Evolutionary conservation across 345 rosid genomes (phyloP).

Genomic region (Brassica juncea): DNA sequence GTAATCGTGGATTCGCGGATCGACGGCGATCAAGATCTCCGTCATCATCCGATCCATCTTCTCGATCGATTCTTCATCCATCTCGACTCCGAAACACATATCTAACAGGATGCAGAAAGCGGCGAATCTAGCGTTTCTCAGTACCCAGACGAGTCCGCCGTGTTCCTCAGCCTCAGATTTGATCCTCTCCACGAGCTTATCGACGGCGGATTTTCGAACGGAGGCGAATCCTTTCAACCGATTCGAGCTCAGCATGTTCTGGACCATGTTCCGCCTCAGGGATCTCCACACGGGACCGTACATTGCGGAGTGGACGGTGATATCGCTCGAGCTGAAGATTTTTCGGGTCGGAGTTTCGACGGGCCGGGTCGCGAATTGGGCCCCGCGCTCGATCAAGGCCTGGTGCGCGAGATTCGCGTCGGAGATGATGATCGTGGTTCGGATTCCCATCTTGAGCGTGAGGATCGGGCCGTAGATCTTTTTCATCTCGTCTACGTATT

Average conservation of each 20-base stretch:
- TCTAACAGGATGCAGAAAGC: constrained; percentile 62
- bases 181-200: constrained; percentile 55
- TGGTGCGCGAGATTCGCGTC: constrained; percentile 68
- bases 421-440: constrained; percentile 65
- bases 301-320: constrained; percentile 80
- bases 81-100: constrained; percentile 79
- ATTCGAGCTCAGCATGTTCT: constrained; percentile 74
- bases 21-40: constrained; percentile 54
- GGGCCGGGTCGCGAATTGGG: constrained; percentile 66
- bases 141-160: constrained; percentile 61
- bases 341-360: constrained; percentile 76
- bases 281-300: constrained; percentile 90
- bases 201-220: constrained; percentile 61
- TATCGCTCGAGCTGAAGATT: constrained; percentile 80
- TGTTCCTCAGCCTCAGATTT: constrained; percentile 48
- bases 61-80: constrained; percentile 70
- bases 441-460: constrained; percentile 78
- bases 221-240: constrained; percentile 60
- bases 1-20: constrained; percentile 83
- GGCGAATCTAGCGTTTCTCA: constrained; percentile 71
- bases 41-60: constrained; percentile 70
- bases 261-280: constrained; percentile 83
- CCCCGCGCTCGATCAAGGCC: constrained; percentile 68
- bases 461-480: constrained; percentile 62
- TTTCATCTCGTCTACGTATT: constrained; percentile 57